A percentile compares a stretch with the other conserved stretches of the same genome.
Conservation (phyloP, 768 basidiomycete species). For the Nevesoporus exiguus region DNA sequence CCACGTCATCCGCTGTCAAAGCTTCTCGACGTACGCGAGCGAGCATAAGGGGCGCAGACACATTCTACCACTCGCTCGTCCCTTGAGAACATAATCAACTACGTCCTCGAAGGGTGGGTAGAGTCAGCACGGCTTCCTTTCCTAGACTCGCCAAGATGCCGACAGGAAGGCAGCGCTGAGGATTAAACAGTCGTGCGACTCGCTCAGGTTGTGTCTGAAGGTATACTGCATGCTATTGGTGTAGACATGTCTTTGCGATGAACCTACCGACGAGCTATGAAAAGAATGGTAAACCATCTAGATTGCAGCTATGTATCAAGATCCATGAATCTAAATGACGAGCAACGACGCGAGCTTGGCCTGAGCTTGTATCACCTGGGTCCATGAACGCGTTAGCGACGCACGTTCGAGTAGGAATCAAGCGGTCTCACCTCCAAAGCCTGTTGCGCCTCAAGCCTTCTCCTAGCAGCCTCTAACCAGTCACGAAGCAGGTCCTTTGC, state of each 20-base stretch:
- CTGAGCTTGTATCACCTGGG: slow-evolving; percentile 76
- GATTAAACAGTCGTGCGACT: too few relatives aligned
- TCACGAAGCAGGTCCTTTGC: slow-evolving; percentile 72
- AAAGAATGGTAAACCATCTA: slow-evolving; percentile 17
- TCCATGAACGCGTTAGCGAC: slow-evolving; percentile 9
- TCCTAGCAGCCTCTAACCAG: slow-evolving; percentile 89
- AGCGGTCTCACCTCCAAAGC: slow-evolving; percentile 66
- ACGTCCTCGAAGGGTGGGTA: too few relatives aligned
- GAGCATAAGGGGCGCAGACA: too few relatives aligned
- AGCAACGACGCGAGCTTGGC: slow-evolving; percentile 80
- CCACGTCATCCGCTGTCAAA: too few relatives aligned
- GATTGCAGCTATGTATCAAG: slow-evolving; percentile 21
- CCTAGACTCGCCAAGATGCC: too few relatives aligned
- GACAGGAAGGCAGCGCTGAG: too few relatives aligned
- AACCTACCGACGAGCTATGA: background rate
- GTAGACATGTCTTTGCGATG: background rate
- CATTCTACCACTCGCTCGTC: too few relatives aligned
- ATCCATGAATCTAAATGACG: slow-evolving; percentile 49
- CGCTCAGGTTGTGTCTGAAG: too few relatives aligned
- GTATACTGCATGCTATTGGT: too few relatives aligned
- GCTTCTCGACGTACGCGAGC: too few relatives aligned
- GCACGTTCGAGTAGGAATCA: background rate
- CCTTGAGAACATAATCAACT: too few relatives aligned
- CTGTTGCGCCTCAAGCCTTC: slow-evolving; percentile 87
- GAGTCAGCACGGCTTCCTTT: too few relatives aligned